A percentile compares a stretch with the other conserved stretches of the same genome.
Conservation (phyloP, 495 filamentous ascomycete species). For the Aspergillus avenaceus region DNA sequence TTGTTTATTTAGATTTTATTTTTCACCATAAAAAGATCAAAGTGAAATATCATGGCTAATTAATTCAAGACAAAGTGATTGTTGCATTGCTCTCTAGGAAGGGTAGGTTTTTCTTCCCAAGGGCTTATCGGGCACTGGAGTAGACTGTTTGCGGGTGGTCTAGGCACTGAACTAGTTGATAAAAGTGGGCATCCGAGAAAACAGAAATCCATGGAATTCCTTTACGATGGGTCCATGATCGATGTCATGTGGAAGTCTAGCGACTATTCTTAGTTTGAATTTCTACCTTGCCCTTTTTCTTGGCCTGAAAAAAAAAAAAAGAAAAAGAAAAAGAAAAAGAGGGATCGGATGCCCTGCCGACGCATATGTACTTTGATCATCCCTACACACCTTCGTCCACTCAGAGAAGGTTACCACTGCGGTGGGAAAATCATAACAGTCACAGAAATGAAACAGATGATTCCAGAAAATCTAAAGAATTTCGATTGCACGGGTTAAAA, state of each 20-base stretch:
- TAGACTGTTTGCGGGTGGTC: constrained; percentile 8
- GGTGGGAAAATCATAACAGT: background rate
- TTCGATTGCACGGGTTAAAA: background rate
- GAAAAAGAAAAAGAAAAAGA: constrained; percentile 6
- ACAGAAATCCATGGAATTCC: constrained; percentile 13
- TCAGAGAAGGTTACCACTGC: background rate
- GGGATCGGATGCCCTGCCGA: constrained; percentile 12
- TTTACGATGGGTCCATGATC: constrained; percentile 6
- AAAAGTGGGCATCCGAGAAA: background rate
- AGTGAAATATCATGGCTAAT: background rate
- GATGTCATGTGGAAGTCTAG: constrained; percentile 14
- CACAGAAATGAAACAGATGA: background rate
- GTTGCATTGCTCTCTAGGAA: background rate
- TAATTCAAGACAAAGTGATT: background rate
- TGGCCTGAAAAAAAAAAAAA: background rate
- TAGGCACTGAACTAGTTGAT: constrained; percentile 9
- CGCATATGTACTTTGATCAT: background rate
- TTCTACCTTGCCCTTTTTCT: too few species aligned
- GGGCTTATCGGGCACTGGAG: background rate
- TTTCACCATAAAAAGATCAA: background rate
- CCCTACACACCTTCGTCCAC: too few species aligned
- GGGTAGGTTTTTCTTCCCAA: too few species aligned
- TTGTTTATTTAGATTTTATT: too few species aligned
- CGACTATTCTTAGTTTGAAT: constrained; percentile 10
- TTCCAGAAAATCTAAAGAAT: background rate